Evolutionary conservation across 306 rosid genomes (phyloP).

Genomic region (Cicer pinnatifidum): DNA sequence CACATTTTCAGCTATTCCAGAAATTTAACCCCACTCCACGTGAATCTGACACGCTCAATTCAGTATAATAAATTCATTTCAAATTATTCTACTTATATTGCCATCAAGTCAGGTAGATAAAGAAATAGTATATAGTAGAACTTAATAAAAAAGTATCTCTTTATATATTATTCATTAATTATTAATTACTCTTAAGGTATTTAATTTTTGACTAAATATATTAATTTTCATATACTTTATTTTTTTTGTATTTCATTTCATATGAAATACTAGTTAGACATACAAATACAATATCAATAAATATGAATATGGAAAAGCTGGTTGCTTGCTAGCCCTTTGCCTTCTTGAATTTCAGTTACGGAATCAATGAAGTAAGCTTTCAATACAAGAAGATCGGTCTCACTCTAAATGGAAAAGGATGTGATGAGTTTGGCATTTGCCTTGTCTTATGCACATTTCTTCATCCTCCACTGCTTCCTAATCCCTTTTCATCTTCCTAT

Average conservation of each 20-base stretch:
- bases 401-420: constrained; percentile 22
- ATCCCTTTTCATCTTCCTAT: too few species aligned
- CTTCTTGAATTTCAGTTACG: not conserved
- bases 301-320: not conserved
- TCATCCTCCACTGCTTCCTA: too few species aligned
- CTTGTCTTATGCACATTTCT: not conserved
- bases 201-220: too few species aligned
- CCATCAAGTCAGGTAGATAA: not conserved
- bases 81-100: not conserved
- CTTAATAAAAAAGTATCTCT: not conserved
- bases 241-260: too few species aligned
- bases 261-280: not conserved
- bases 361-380: constrained; percentile 33
- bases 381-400: constrained; percentile 1
- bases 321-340: not conserved
- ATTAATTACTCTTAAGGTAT: not conserved
- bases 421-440: not conserved
- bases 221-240: too few species aligned
- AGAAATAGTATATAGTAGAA: not conserved
- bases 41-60: constrained; percentile 55
- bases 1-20: constrained; percentile 45
- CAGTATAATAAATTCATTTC: constrained; percentile 38
- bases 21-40: constrained; percentile 57
- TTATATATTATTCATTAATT: not conserved
- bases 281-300: not conserved